Percentiles rank a stretch among this genome's conserved stretches.
These are phyloP conservation scores for Acacia crassicarpa DNA, from an alignment of 306 rosid genomes.

Conservation along the genomic window DNA sequence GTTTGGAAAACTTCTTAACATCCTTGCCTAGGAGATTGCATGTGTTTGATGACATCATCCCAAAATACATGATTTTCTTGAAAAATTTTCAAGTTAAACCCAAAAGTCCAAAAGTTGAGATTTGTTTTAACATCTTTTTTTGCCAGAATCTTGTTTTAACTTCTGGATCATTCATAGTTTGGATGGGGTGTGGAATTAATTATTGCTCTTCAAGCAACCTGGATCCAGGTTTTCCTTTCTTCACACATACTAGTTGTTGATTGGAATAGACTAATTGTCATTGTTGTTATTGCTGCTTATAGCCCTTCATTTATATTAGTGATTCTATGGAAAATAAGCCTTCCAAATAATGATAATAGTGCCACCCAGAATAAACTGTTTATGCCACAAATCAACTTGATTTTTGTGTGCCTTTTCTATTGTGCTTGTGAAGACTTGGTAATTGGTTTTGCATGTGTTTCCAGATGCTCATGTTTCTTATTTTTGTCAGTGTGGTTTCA, in stretches of 20 bases:
- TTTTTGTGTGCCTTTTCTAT: background rate
- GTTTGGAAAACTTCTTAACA: background rate
- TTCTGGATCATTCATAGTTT: background rate
- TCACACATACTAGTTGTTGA: background rate
- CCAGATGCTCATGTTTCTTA: background rate
- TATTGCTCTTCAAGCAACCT: background rate
- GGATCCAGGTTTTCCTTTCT: background rate
- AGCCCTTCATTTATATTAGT: background rate
- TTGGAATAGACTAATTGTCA: background rate
- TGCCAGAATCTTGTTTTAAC: background rate
- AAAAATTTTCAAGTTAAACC: background rate
- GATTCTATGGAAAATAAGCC: slow-evolving; percentile 11
- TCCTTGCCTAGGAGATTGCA: background rate
- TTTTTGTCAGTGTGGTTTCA: slow-evolving; percentile 20
- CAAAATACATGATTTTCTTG: background rate
- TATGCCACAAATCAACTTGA: background rate
- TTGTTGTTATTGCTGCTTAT: background rate
- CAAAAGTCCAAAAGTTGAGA: background rate
- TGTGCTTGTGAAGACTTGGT: slow-evolving; percentile 15
- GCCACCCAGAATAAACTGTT: background rate
- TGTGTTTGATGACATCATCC: background rate
- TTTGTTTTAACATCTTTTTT: background rate
- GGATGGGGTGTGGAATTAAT: background rate
- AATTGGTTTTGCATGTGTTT: slow-evolving; percentile 18
- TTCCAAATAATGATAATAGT: slow-evolving; percentile 1